Base-by-base conservation (phyloP, 164 flowering plant genomes). In the Taxillus chinensis region DNA sequence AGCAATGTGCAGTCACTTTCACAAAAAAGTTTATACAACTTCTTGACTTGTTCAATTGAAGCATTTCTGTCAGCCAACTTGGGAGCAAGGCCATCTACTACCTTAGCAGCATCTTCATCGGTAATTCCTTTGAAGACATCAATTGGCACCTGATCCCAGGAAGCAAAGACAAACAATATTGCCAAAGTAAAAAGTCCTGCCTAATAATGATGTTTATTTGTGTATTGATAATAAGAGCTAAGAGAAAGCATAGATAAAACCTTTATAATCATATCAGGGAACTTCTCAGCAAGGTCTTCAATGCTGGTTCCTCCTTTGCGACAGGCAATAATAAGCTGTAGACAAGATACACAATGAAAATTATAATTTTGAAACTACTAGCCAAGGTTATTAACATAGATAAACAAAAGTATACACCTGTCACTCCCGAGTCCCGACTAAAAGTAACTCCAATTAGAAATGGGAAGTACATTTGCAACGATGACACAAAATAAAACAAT, bases 21-120 rank as follows among this genome's bases (percentile, higher is more conserved):
- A 64, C 91, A 77, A 71, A 93, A 93, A 45, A 93, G 91, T 42
- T 79, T 73, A 67, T 93, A 93, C 15, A 93, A 74, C 74, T 89
- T 90, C 78, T 93, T 93, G 83, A 93, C 93, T 90, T 93, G 99
- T 71, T 93, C 97, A 43, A 90, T 89, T 38, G 90, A 74, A 57
- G 76, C 79, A 52, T 78, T 77, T 79, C 78, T 82, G 68, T 89
- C 95, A 54, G 93, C 91, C 5, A 63, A 86, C 70, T 75, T 84
- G 55, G 84, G 91, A 62, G 89, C 89, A 74, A 93, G 79, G 59
- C 99, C 99, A 80, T 93, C 99, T 3, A 93, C 99, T 69, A 93
- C 97, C 79, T 89, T 89, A 13, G 92, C 93, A 78, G 99, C 99
- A 89, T 90, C 97, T 69, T 87, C 97, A 82, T 93, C 99, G 13